These are phyloP conservation scores for Cubamyces sp. DNA, from an alignment of 768 basidiomycete genomes.

Conservation along the genomic window DNA sequence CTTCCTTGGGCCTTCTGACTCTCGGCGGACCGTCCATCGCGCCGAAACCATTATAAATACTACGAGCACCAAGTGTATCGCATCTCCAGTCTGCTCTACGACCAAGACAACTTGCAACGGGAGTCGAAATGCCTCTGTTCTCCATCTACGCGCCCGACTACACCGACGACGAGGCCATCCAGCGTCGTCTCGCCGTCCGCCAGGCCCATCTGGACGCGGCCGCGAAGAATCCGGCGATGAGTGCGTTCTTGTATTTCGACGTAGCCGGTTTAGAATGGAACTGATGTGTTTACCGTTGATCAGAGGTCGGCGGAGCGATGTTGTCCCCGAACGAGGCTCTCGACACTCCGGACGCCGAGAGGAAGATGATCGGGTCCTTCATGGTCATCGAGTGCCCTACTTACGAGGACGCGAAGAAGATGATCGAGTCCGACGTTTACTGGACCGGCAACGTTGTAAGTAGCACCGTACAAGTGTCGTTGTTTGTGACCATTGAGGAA, in stretches of 20 bases:
- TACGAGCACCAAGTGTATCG: background rate
- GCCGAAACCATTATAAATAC: background rate
- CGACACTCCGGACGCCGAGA: constrained; percentile 38
- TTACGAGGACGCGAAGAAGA: constrained; percentile 49
- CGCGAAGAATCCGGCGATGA: constrained; percentile 46
- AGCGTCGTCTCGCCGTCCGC: constrained; percentile 62
- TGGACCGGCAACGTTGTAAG: constrained; percentile 48
- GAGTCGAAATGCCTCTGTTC: constrained; percentile 37
- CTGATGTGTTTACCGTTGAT: background rate
- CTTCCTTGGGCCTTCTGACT: background rate
- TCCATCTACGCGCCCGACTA: constrained; percentile 72
- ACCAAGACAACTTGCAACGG: background rate
- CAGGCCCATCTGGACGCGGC: constrained; percentile 53
- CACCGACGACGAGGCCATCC: constrained; percentile 58
- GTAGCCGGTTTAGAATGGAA: background rate
- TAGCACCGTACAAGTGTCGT: no score
- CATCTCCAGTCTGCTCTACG: background rate
- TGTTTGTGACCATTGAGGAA: background rate
- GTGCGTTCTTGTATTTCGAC: constrained; percentile 40
- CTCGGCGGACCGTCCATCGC: constrained; percentile 10
- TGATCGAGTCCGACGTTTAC: constrained; percentile 46
- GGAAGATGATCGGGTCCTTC: constrained; percentile 62
- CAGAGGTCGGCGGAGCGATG: constrained; percentile 31
- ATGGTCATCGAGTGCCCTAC: constrained; percentile 56
- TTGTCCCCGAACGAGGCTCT: constrained; percentile 26